These are phyloP conservation scores for Scedosporium boydii DNA, from an alignment of 2,329 filamentous ascomycete species.

Conservation along the genomic window DNA sequence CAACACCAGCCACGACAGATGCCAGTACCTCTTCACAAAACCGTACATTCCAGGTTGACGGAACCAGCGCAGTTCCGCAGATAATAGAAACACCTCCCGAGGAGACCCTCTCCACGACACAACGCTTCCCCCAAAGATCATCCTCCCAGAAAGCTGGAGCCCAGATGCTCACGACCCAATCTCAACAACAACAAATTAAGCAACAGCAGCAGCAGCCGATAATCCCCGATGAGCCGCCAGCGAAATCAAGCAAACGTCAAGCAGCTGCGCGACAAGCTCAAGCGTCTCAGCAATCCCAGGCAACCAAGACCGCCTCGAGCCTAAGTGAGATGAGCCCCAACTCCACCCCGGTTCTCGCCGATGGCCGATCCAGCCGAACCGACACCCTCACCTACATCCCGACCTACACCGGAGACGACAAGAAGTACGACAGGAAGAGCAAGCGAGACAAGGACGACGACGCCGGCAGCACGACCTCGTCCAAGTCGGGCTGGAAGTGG, in stretches of 20 bases:
- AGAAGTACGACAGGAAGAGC: constrained; percentile 62
- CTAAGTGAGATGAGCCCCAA: constrained; percentile 57
- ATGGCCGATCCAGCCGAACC: constrained; percentile 56
- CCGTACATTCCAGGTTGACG: not conserved
- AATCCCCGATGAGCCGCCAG: constrained; percentile 30
- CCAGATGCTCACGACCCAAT: constrained; percentile 34
- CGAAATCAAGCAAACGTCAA: constrained; percentile 32
- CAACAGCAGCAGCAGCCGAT: constrained; percentile 10
- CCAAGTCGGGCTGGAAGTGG: constrained; percentile 76
- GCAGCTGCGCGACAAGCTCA: not conserved
- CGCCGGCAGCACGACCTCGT: constrained; percentile 43
- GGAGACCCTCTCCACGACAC: constrained; percentile 12
- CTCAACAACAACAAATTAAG: constrained; percentile 8
- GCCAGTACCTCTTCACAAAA: not conserved
- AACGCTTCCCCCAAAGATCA: constrained; percentile 40
- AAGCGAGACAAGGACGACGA: constrained; percentile 65
- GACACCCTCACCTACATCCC: constrained; percentile 76
- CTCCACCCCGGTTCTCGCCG: constrained; percentile 51
- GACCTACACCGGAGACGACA: constrained; percentile 59
- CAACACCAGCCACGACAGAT: constrained; percentile 10
- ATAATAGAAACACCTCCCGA: constrained; percentile 56
- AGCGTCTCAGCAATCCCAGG: not conserved
- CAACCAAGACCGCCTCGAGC: constrained; percentile 26
- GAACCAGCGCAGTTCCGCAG: constrained; percentile 35
- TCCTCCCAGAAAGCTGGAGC: constrained; percentile 37